These are phyloP conservation scores for Xylariomycetidae sp. DNA, from an alignment of 2,329 filamentous ascomycete species.

Conservation along the genomic window DNA sequence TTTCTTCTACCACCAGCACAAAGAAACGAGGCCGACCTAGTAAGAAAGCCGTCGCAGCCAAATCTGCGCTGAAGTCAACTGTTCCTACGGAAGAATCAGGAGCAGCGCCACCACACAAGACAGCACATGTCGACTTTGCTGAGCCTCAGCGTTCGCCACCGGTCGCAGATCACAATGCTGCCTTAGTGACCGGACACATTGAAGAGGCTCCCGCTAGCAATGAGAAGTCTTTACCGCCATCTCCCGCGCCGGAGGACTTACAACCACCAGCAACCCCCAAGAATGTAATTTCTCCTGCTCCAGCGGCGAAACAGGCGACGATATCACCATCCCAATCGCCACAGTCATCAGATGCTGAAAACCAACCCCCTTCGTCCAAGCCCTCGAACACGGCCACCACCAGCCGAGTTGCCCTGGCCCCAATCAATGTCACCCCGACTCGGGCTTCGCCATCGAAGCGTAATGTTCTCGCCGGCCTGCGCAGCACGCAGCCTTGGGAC, in stretches of 20 bases:
- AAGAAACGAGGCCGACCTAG: slow-evolving; percentile 30
- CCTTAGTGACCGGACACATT: neutral
- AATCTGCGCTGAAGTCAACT: slow-evolving; percentile 21
- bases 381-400: slow-evolving; percentile 42
- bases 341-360: slow-evolving; percentile 76
- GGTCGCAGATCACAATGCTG: slow-evolving; percentile 15
- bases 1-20: slow-evolving; percentile 16
- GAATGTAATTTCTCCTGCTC: slow-evolving; percentile 37
- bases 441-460: slow-evolving; percentile 59
- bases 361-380: slow-evolving; percentile 67
- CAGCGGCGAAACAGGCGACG: slow-evolving; percentile 48
- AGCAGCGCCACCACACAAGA: slow-evolving; percentile 14
- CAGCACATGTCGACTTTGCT: slow-evolving; percentile 14
- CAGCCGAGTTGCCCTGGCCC: slow-evolving; percentile 43
- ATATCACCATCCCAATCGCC: slow-evolving; percentile 63
- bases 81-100: slow-evolving; percentile 17
- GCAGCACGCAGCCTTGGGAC: slow-evolving; percentile 63
- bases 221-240: slow-evolving; percentile 10
- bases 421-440: slow-evolving; percentile 43
- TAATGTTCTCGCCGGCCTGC: slow-evolving; percentile 50
- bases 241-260: slow-evolving; percentile 15
- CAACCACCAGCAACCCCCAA: slow-evolving; percentile 39
- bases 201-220: slow-evolving; percentile 9
- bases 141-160: slow-evolving; percentile 13
- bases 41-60: slow-evolving; percentile 27